phyloP scores from a whole-genome alignment of 192 early-diverging fungal genomes.

The Coemansia furcata region DNA sequence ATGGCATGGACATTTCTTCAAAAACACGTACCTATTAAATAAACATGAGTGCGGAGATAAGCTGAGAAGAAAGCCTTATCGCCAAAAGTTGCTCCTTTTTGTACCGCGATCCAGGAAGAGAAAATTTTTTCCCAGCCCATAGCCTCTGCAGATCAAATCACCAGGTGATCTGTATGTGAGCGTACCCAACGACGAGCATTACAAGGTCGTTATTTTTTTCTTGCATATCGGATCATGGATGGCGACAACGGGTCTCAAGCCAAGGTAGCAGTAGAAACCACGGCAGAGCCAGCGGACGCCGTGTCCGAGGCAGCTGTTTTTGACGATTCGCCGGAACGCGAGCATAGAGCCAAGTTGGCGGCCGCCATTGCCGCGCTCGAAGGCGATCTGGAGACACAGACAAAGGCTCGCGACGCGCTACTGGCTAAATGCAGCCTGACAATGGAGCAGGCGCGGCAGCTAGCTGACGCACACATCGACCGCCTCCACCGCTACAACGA shows the following conservation, averaged over 20 bases:
- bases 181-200: too few species aligned
- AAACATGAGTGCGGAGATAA: background rate
- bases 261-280: background rate
- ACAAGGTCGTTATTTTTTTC: background rate
- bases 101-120: background rate
- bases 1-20: too few species aligned
- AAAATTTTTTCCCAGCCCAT: constrained; percentile 2
- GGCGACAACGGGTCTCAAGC: background rate
- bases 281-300: background rate
- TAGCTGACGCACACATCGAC: constrained; percentile 37
- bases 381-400: constrained; percentile 18
- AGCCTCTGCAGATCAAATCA: background rate
- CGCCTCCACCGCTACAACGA: constrained; percentile 50
- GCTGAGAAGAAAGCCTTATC: background rate
- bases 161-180: background rate
- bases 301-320: background rate
- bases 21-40: background rate
- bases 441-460: constrained; percentile 24
- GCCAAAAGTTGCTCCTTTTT: background rate
- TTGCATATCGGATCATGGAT: background rate
- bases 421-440: constrained; percentile 11
- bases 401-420: constrained; percentile 9
- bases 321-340: constrained; percentile 8
- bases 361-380: constrained; percentile 11
- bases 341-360: constrained; percentile 23